These are phyloP conservation scores for Cladorrhinum sp. DNA, from an alignment of 2,329 filamentous ascomycete genomes.

Conservation along the genomic window DNA sequence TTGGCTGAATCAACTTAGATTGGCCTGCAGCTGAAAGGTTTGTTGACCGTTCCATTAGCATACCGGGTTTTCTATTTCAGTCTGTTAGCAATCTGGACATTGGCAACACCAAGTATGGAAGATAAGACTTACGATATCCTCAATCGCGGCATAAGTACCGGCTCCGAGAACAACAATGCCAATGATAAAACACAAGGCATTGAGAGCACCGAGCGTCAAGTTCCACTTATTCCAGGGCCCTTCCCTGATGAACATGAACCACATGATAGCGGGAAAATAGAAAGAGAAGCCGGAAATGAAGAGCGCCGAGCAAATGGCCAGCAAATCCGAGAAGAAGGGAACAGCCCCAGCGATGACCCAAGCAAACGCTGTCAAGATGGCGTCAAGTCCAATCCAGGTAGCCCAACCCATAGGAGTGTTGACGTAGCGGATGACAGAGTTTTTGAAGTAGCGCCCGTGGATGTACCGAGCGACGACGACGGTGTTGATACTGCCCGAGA, in stretches of 20 bases:
- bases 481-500: constrained; percentile 69
- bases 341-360: constrained; percentile 72
- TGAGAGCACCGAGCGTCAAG: constrained; percentile 18
- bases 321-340: constrained; percentile 67
- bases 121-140: constrained; percentile 30
- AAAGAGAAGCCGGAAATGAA: constrained; percentile 49
- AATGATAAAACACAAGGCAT: constrained; percentile 26
- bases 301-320: constrained; percentile 52
- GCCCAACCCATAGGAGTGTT: constrained; percentile 48
- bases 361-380: constrained; percentile 57
- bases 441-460: constrained; percentile 44
- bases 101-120: not conserved
- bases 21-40: constrained; percentile 25
- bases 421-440: constrained; percentile 44
- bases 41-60: constrained; percentile 13
- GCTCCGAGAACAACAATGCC: constrained; percentile 30
- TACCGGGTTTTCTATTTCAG: constrained; percentile 20
- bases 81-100: not conserved
- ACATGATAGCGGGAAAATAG: constrained; percentile 35
- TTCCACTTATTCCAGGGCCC: constrained; percentile 31
- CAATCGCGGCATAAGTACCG: constrained; percentile 30
- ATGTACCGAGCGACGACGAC: constrained; percentile 46
- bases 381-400: constrained; percentile 56
- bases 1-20: not conserved
- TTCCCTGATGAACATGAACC: constrained; percentile 34